Percentiles rank a stretch among this genome's conserved stretches.
Conservation (phyloP, 768 basidiomycete genomes). For the Artomyces pyxidatus region DNA sequence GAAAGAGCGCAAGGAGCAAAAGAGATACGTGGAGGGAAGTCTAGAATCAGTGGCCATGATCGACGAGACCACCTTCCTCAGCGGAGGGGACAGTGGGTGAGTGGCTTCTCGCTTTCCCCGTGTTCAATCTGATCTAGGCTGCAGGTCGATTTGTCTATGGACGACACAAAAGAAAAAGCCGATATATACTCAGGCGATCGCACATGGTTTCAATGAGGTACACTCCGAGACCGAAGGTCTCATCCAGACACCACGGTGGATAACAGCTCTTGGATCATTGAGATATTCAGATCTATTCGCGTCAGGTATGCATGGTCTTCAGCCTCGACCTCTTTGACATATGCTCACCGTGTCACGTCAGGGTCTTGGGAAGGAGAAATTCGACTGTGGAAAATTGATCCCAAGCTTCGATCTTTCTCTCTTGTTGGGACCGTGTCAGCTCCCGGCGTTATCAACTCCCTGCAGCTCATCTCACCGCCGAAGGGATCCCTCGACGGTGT, state of each 20-base stretch:
- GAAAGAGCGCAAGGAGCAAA: constrained; percentile 30
- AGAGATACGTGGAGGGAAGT: constrained; percentile 77
- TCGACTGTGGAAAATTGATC: constrained; percentile 86
- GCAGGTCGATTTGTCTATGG: constrained; percentile 90
- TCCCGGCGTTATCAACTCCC: constrained; percentile 81
- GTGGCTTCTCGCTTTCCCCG: constrained; percentile 23
- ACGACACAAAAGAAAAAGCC: constrained; percentile 92
- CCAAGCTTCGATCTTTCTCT: constrained; percentile 69
- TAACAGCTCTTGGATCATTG: constrained; percentile 75
- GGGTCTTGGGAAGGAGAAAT: constrained; percentile 92
- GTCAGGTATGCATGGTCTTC: constrained; percentile 50
- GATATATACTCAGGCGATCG: constrained; percentile 74
- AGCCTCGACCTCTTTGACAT: neutral
- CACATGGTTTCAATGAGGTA: constrained; percentile 77
- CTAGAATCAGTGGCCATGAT: constrained; percentile 92
- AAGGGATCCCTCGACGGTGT: constrained; percentile 32
- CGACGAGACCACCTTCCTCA: constrained; percentile 88
- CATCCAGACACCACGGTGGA: constrained; percentile 80
- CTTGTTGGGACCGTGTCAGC: constrained; percentile 55
- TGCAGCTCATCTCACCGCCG: constrained; percentile 65
- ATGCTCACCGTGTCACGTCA: constrained; percentile 23
- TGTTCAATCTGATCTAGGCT: neutral
- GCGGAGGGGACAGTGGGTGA: constrained; percentile 94
- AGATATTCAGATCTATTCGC: constrained; percentile 88
- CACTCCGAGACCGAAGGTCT: constrained; percentile 66